phyloP scores from a whole-genome alignment of 345 rosid species.

The Arabis hirsuta region DNA sequence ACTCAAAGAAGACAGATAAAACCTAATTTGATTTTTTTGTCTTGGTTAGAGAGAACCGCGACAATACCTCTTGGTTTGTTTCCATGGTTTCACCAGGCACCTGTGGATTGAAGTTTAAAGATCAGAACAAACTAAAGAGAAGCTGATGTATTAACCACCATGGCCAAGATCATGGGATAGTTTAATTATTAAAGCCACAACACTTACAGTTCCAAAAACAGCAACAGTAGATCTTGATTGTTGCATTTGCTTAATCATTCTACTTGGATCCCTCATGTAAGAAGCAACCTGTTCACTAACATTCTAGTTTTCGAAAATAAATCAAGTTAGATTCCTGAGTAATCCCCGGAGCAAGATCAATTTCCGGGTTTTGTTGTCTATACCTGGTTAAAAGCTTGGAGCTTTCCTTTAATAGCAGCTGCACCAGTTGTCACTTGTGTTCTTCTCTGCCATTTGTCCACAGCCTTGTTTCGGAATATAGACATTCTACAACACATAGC shows the following conservation, averaged over 20 bases:
- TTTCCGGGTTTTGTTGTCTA: slow-evolving; percentile 1
- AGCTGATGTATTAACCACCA: slow-evolving; percentile 15
- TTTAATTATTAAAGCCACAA: not conserved
- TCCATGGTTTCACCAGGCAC: slow-evolving; percentile 38
- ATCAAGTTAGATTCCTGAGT: slow-evolving; percentile 29
- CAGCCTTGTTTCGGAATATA: slow-evolving; percentile 78
- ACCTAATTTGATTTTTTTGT: slow-evolving; percentile 36
- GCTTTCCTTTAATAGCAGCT: slow-evolving; percentile 82
- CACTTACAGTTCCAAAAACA: slow-evolving; percentile 80
- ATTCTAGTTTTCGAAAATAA: slow-evolving; percentile 53
- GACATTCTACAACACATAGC: slow-evolving; percentile 54
- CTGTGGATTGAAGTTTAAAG: slow-evolving; percentile 39
- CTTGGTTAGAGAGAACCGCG: slow-evolving; percentile 7
- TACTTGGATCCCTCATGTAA: slow-evolving; percentile 93
- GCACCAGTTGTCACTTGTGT: slow-evolving; percentile 89
- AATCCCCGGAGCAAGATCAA: not conserved
- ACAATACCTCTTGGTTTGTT: slow-evolving; percentile 57
- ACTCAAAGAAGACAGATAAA: not conserved
- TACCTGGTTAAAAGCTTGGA: slow-evolving; percentile 98
- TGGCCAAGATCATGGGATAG: not conserved
- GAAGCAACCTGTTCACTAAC: slow-evolving; percentile 88
- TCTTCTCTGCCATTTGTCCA: slow-evolving; percentile 96
- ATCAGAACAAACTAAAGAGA: slow-evolving; percentile 35
- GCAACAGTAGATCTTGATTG: slow-evolving; percentile 67
- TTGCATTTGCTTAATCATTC: slow-evolving; percentile 97